Conservation (phyloP, 2,329 filamentous ascomycete species). For the Leptosphaerulina australis region DNA sequence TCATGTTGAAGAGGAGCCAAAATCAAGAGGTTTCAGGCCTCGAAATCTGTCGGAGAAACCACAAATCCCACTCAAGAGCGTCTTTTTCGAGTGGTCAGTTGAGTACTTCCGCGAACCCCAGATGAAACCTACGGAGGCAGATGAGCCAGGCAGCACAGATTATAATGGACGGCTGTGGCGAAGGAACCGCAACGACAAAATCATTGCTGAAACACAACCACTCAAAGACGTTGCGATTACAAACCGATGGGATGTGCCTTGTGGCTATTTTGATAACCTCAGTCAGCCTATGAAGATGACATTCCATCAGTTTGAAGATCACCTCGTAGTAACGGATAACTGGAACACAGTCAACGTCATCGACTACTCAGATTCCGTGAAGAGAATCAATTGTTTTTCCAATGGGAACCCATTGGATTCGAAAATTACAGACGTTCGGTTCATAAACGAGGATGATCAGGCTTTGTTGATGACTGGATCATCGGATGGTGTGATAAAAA, state of each 20-base stretch:
- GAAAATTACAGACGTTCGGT: conserved; percentile 91
- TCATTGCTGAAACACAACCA: conserved; percentile 90
- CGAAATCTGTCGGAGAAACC: conserved; percentile 66
- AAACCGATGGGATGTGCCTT: conserved; percentile 83
- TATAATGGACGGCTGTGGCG: conserved; percentile 96
- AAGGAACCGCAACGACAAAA: conserved; percentile 87
- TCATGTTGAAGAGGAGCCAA: conserved; percentile 75
- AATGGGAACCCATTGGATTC: conserved; percentile 93
- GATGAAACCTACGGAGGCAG: conserved; percentile 94
- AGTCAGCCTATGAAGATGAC: conserved; percentile 91
- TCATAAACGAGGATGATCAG: conserved; percentile 98
- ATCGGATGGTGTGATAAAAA: conserved; percentile 90
- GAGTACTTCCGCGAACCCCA: conserved; percentile 97
- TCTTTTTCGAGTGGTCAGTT: conserved; percentile 92
- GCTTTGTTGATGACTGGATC: conserved; percentile 93
- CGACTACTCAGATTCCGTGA: conserved; percentile 68
- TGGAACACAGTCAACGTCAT: conserved; percentile 86
- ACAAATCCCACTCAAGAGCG: conserved; percentile 76
- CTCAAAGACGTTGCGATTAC: conserved; percentile 86
- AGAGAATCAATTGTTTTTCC: conserved; percentile 85
- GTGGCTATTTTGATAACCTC: conserved; percentile 84
- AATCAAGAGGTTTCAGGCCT: conserved; percentile 75
- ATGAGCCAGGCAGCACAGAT: conserved; percentile 93
- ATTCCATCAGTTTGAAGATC: conserved; percentile 97
- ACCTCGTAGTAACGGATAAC: conserved; percentile 91